A percentile compares a stretch with the other conserved stretches of the same genome.
phyloP scores from a whole-genome alignment of 441 rosid species.

The Metrosideros polymorpha region DNA sequence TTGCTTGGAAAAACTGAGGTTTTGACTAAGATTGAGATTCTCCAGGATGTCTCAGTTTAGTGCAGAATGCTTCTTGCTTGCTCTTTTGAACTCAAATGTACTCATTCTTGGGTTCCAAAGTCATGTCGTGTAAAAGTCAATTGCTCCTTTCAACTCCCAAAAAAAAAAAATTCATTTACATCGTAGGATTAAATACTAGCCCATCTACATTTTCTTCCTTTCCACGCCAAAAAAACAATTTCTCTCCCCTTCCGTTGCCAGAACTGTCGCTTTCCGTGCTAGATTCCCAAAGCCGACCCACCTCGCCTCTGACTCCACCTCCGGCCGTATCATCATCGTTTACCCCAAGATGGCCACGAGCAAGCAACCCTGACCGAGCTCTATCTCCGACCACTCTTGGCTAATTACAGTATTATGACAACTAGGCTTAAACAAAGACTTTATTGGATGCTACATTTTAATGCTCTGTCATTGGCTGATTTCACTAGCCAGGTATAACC shows the following conservation, averaged over 20 bases:
- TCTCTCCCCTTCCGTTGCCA: neutral
- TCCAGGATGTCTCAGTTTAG: neutral
- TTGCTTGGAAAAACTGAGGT: neutral
- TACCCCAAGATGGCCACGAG: no score
- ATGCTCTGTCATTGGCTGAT: neutral
- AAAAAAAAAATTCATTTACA: neutral
- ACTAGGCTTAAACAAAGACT: neutral
- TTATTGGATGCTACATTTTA: neutral
- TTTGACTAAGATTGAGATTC: neutral
- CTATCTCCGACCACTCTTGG: no score
- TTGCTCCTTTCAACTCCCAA: no score
- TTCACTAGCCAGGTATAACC: neutral
- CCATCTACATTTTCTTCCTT: neutral
- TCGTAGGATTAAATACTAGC: neutral
- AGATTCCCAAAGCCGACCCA: constrained; percentile 21
- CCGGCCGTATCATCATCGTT: constrained; percentile 10
- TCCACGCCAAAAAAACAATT: neutral
- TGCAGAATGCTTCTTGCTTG: no score
- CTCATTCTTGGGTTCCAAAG: no score
- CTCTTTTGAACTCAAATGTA: no score
- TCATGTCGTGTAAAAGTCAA: no score
- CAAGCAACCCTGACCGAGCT: no score
- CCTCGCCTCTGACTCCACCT: constrained; percentile 19
- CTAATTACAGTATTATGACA: neutral
- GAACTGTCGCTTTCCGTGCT: constrained; percentile 5